Evolutionary conservation across 2,329 filamentous ascomycete species (phyloP).

Genomic region (Dryadomyces quercivorus): DNA sequence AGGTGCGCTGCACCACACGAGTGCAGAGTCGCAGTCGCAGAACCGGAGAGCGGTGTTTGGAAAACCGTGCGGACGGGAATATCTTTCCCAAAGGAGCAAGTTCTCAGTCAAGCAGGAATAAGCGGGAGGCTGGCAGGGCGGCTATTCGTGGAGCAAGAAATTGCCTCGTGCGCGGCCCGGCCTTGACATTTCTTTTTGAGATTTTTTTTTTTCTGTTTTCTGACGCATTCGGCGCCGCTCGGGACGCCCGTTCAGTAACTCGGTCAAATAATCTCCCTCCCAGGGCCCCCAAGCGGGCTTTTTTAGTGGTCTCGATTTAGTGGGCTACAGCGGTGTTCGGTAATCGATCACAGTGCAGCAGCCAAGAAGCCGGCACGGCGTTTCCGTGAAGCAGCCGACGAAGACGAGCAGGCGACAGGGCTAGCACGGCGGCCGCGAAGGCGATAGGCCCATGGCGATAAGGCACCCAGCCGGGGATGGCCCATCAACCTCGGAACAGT

Average conservation of each 20-base stretch:
- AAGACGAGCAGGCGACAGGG: not conserved
- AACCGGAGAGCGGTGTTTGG: no score
- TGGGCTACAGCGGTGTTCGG: not conserved
- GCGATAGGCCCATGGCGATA: not conserved
- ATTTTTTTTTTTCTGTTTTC: no score
- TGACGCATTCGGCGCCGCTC: not conserved
- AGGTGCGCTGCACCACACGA: no score
- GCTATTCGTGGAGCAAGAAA: not conserved
- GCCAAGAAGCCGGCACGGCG: not conserved
- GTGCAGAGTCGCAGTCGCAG: no score
- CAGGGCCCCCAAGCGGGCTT: not conserved
- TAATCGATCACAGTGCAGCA: not conserved
- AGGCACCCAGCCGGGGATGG: not conserved
- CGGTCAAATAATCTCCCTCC: not conserved
- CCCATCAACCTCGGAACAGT: not conserved
- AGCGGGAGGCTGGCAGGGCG: not conserved
- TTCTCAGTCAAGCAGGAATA: not conserved
- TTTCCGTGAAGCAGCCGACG: not conserved
- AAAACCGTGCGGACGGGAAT: no score
- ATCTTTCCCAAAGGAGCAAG: not conserved
- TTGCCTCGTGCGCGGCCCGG: not conserved
- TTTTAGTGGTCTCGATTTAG: not conserved
- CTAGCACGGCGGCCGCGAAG: not conserved
- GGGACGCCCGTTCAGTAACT: not conserved
- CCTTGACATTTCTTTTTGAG: not conserved